Evolutionary conservation across 1,139 yeast genomes (phyloP), one percentile per base, ranked within the genome.

Genomic region (Candida smagusa): DNA sequence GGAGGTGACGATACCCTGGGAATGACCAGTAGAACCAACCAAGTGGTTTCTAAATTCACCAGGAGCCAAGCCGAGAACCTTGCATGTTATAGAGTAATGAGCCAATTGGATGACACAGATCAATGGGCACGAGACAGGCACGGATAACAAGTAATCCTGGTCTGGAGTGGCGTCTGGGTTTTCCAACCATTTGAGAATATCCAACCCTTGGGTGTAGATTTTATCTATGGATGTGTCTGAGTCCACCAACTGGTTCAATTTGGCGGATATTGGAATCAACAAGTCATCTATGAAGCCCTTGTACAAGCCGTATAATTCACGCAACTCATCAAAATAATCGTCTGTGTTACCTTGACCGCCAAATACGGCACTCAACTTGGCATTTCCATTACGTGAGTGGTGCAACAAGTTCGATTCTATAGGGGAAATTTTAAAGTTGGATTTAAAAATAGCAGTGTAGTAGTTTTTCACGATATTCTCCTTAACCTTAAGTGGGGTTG

Each of bases 271-370:
- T 48, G 80, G 74, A 45, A 71, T 68, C 52, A 92, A 73, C 52
- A 90, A 79, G 52, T 85, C 94, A 32, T 77, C 66, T 43, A 89
- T 71, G 46, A 92, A 73, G 23, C 86, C 87, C 49, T 81, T 74
- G 70, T 94, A 92, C 44, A 81, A 73, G 47, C 77, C 71, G 70
- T 85, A 83, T 44, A 89, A 65, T 50, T 89, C 95, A 62, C 96
- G 81, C 58, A 92, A 79, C 71, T 94, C 99, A 59, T 90, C 97
- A 57, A 92, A 92, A 72, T 89, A 92, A 60, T 92, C 97, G 58
- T 94, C 97, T 36, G 95, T 83, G 68, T 88, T 90, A 68, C 99
- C 99, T 72, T 92, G 99, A 55, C 99, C 99, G 61, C 99, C 98
- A 55, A 92, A 92, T 48, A 92, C 81, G 45, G 97, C 96, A 44